Base-by-base conservation (phyloP, 2,329 filamentous ascomycete species). In the Capronia americana region DNA sequence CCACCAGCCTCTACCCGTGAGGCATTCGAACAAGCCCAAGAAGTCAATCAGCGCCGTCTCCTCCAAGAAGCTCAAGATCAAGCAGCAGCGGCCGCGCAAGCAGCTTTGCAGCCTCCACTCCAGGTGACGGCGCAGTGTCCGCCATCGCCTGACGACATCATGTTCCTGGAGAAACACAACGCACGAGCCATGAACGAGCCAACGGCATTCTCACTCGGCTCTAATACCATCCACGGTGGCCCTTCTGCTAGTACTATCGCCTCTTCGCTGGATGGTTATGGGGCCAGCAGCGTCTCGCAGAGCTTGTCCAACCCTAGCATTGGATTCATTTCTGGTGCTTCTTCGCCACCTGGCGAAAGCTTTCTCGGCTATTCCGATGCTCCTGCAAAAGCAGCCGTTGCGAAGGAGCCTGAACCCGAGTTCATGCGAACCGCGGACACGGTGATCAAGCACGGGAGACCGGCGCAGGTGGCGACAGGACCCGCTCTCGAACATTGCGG, bases 251-350 rank as follows among this genome's bases (percentile, higher is more conserved):
- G 77, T 34, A 82, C 80, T 12, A 80, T 82, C 20, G 81, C 80
- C 12, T 82, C 80, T 6, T 80, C 79, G 1, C 80, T 79, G n/a
- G 77, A 78, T 38, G 80, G 80, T 61, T 80, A 81, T 61, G 79
- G 76, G 51, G 77, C 77, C 38, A 82, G 80, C 56, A 80, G 80
- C 58, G 81, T 82, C 72, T 82, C 80, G 30, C 79, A 81, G 59
- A 81, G 79, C 70, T 78, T 79, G 48, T 82, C 81, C 8, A 79
- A 82, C 67, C 80, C 80, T 4, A 82, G 80, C 69, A 81, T 82
- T 38, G 80, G 80, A 3, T 80, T 80, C 11, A 79, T 81, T 17
- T 82, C 80, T 0, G 79, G 79, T 30, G 80, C 79, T 12, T 82
- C 81, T 0, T 82, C 81, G 24, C 75, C 81, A 28, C 82, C 80